Percentiles rank a stretch among this genome's conserved stretches.
phyloP scores from a whole-genome alignment of 352 stramenopile species.

The Aphanomyces stellatus region DNA sequence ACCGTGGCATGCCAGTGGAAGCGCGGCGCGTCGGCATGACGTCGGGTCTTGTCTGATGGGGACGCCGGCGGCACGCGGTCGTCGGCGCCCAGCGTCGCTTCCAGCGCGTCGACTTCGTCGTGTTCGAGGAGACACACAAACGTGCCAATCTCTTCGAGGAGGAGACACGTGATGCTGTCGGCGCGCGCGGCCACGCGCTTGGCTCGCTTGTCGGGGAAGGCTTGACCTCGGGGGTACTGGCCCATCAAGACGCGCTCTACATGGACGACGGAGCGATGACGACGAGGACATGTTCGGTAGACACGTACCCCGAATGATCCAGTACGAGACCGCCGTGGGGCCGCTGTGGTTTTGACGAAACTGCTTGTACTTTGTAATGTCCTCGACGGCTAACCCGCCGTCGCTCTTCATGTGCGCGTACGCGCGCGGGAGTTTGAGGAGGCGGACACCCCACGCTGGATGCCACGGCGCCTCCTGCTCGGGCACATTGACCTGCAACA shows the following conservation, averaged over 20 bases:
- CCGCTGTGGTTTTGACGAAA: conserved; percentile 58
- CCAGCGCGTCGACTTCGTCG: conserved; percentile 28
- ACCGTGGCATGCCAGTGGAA: neutral
- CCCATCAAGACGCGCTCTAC: conserved; percentile 40
- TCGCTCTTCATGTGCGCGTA: conserved; percentile 29
- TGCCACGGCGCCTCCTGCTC: conserved; percentile 33
- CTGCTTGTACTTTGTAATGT: conserved; percentile 46
- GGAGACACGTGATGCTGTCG: conserved; percentile 46
- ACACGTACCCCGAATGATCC: conserved; percentile 44
- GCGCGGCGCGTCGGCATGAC: neutral
- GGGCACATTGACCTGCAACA: neutral
- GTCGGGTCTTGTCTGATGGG: neutral
- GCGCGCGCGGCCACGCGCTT: conserved; percentile 34
- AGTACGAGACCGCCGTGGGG: conserved; percentile 60
- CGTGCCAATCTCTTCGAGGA: conserved; percentile 52
- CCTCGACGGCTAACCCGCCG: conserved; percentile 42
- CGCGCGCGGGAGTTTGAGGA: conserved; percentile 43
- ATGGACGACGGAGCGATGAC: neutral
- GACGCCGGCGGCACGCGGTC: neutral
- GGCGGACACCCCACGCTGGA: conserved; percentile 51
- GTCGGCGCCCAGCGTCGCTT: conserved; percentile 18
- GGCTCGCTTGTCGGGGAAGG: conserved; percentile 33
- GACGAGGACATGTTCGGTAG: too few species aligned
- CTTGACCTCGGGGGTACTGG: conserved; percentile 38
- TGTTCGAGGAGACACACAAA: conserved; percentile 54